These are phyloP conservation scores for Sporothrix phasma DNA, from an alignment of 2,329 filamentous ascomycete species.

Conservation along the genomic window DNA sequence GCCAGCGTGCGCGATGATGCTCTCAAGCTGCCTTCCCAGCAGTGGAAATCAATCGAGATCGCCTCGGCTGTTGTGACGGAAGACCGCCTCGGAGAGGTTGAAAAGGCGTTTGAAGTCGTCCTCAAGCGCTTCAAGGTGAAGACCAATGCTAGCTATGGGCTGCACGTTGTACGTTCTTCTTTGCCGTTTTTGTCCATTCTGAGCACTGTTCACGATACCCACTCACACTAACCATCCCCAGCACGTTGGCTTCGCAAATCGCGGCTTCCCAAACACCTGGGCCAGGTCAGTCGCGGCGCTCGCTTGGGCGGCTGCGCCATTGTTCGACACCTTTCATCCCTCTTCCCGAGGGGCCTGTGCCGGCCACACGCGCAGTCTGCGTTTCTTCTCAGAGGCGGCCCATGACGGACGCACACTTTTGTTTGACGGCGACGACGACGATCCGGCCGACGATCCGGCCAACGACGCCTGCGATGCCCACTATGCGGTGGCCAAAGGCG, in stretches of 20 bases:
- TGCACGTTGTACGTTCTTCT: slow-evolving; percentile 11
- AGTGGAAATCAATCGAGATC: slow-evolving; percentile 5
- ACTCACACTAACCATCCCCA: neutral
- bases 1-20: neutral
- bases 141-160: slow-evolving; percentile 1
- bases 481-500: neutral
- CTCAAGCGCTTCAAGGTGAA: neutral
- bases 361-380: neutral
- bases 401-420: neutral
- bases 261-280: slow-evolving; percentile 7
- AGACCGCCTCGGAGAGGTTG: neutral
- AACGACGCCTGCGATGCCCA: neutral
- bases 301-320: slow-evolving; percentile 3
- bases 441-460: neutral
- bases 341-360: neutral
- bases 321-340: slow-evolving; percentile 11
- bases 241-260: neutral
- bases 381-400: slow-evolving; percentile 4
- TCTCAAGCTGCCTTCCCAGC: neutral
- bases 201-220: neutral
- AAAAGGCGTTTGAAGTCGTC: neutral
- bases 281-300: neutral
- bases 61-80: neutral
- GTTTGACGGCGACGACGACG: neutral
- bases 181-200: neutral